Evolutionary conservation across 345 rosid genomes (phyloP).

Genomic region (Fremontodendron californicum): DNA sequence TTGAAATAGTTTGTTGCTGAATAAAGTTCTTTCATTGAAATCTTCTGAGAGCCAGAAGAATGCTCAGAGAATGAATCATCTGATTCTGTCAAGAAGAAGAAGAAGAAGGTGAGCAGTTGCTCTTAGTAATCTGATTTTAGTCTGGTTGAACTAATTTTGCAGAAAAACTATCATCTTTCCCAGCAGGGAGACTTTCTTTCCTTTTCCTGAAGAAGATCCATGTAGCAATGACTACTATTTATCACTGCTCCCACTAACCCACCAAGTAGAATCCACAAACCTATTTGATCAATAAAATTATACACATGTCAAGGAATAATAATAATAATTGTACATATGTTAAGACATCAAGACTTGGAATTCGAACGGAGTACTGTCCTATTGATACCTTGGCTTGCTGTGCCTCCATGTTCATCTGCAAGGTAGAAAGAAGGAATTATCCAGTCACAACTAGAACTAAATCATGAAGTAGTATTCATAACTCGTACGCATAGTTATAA

Average conservation of each 20-base stretch:
- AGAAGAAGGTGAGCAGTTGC: too few species aligned
- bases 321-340: too few species aligned
- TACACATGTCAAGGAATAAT: too few species aligned
- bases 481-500: not conserved
- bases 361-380: not conserved
- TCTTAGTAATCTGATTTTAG: not conserved
- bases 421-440: too few species aligned
- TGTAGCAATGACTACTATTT: conserved; percentile 24
- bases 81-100: conserved; percentile 19
- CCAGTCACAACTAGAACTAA: not conserved
- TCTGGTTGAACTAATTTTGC: not conserved
- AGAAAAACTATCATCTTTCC: conserved; percentile 20
- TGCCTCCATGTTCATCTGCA: conserved; percentile 20
- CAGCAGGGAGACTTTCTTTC: conserved; percentile 6
- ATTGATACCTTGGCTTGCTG: not conserved
- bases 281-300: conserved; percentile 21
- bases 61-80: conserved; percentile 21
- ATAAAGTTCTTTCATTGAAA: conserved; percentile 43
- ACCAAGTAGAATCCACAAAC: conserved; percentile 27
- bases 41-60: conserved; percentile 24
- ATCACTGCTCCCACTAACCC: conserved; percentile 24
- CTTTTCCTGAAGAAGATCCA: conserved; percentile 28
- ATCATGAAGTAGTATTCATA: not conserved
- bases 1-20: conserved; percentile 47
- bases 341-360: not conserved